phyloP scores from a whole-genome alignment of 371 early-diverging fungal species.

The Apophysomyces elegans region DNA sequence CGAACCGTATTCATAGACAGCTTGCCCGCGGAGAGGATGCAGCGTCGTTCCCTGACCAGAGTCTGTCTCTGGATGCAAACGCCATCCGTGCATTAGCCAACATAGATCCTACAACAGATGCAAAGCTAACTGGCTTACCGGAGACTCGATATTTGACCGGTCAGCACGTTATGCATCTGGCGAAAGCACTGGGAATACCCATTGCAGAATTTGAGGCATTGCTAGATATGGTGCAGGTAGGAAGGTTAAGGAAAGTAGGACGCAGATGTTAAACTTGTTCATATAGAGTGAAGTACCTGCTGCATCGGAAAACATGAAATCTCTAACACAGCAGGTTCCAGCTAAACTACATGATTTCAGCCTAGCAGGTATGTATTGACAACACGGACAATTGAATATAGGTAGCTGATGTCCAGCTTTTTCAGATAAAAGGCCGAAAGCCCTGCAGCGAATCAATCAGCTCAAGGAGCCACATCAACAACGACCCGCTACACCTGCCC shows the following conservation, averaged over 20 bases:
- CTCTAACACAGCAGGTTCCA: slow-evolving; percentile 6
- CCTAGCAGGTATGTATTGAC: not conserved
- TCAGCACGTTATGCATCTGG: slow-evolving; percentile 20
- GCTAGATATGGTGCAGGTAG: slow-evolving; percentile 28
- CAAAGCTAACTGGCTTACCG: slow-evolving; percentile 17
- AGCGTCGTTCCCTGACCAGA: not conserved
- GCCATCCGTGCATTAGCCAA: slow-evolving; percentile 30
- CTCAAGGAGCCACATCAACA: slow-evolving; percentile 9
- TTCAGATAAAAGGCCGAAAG: not conserved
- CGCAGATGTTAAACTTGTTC: too few relatives aligned
- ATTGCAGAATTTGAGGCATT: slow-evolving; percentile 7
- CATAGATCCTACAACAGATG: slow-evolving; percentile 12
- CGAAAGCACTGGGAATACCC: slow-evolving; percentile 19
- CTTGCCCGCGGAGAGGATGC: not conserved
- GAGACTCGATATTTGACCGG: slow-evolving; percentile 25
- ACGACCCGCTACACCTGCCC: slow-evolving; percentile 26
- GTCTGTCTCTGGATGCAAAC: slow-evolving; percentile 12
- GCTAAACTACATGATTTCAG: not conserved
- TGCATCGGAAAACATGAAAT: not conserved
- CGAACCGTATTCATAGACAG: not conserved
- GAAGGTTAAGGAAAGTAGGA: not conserved
- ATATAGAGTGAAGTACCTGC: not conserved
- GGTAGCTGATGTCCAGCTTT: not conserved
- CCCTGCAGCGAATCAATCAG: not conserved
- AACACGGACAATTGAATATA: too few relatives aligned